phyloP scores from a whole-genome alignment of 352 stramenopile genomes.

The Phytophthora pinifolia region DNA sequence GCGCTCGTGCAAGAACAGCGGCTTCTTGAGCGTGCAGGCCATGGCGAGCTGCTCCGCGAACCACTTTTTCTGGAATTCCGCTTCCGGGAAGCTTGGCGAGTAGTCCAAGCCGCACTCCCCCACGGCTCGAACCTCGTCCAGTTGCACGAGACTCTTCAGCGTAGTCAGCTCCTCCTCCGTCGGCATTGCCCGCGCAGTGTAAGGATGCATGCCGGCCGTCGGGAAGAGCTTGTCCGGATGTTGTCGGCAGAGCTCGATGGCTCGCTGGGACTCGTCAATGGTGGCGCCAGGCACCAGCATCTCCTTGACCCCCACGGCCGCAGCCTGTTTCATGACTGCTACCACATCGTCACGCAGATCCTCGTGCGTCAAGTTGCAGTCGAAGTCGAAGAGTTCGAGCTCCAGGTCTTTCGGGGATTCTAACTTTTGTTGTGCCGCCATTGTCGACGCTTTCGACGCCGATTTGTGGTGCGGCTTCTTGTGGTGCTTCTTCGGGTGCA shows the following conservation, averaged over 20 bases:
- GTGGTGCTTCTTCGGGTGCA: slow-evolving; percentile 15
- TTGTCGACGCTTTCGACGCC: slow-evolving; percentile 6
- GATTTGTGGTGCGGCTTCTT: slow-evolving; percentile 15
- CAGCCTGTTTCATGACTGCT: slow-evolving; percentile 39
- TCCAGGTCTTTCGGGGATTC: neutral
- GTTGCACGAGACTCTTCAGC: slow-evolving; percentile 35
- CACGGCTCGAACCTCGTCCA: slow-evolving; percentile 46
- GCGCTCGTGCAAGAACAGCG: slow-evolving; percentile 84
- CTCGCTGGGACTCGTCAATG: slow-evolving; percentile 59
- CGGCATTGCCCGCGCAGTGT: slow-evolving; percentile 55
- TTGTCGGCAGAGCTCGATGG: slow-evolving; percentile 56
- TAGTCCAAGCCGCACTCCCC: slow-evolving; percentile 87
- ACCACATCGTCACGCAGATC: slow-evolving; percentile 49
- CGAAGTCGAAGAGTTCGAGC: slow-evolving; percentile 74
- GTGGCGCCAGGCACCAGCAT: slow-evolving; percentile 80
- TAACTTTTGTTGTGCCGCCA: slow-evolving; percentile 1
- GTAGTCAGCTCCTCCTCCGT: slow-evolving; percentile 31
- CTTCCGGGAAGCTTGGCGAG: slow-evolving; percentile 54
- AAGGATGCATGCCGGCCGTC: slow-evolving; percentile 79
- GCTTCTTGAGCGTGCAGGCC: slow-evolving; percentile 64
- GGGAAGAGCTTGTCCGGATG: slow-evolving; percentile 60
- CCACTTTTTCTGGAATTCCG: slow-evolving; percentile 54
- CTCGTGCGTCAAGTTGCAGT: slow-evolving; percentile 81
- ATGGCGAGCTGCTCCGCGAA: slow-evolving; percentile 67
- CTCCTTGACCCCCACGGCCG: slow-evolving; percentile 47